Conservation (phyloP, 129 eudicot genomes). For the Flaveria brownii region DNA sequence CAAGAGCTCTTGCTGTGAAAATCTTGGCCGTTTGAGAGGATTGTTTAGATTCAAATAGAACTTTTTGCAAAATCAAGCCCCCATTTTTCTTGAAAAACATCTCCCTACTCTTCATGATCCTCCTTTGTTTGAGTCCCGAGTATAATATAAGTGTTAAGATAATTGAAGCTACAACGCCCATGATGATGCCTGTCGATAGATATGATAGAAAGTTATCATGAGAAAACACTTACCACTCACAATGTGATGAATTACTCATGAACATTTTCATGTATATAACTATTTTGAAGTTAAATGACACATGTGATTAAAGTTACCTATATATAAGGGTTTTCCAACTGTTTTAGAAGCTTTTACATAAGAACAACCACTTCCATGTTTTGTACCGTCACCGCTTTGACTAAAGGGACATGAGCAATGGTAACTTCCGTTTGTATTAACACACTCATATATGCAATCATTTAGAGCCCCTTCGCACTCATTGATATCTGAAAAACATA, state of each 20-base stretch:
- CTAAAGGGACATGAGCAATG: conserved; percentile 19
- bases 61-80: conserved; percentile 1
- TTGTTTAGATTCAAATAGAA: conserved; percentile 25
- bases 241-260: too few species aligned
- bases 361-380: conserved; percentile 24
- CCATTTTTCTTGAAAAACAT: conserved; percentile 29
- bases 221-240: neutral
- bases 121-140: conserved; percentile 23
- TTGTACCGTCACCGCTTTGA: conserved; percentile 25
- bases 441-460: conserved; percentile 11
- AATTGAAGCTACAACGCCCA: conserved; percentile 20
- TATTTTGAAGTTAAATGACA: neutral
- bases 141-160: conserved; percentile 9
- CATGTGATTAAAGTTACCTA: neutral
- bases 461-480: conserved; percentile 24
- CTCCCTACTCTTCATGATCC: conserved; percentile 24
- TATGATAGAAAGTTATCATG: neutral
- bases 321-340: neutral
- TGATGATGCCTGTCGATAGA: conserved; percentile 7
- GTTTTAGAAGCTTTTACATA: neutral
- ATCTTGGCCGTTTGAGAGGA: conserved; percentile 11
- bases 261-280: too few species aligned
- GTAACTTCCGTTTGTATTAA: conserved; percentile 23
- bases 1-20: conserved; percentile 13
- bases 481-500: conserved; percentile 17